Conservation (phyloP, 2,329 filamentous ascomycete genomes). For the Hypoxylon sp. region DNA sequence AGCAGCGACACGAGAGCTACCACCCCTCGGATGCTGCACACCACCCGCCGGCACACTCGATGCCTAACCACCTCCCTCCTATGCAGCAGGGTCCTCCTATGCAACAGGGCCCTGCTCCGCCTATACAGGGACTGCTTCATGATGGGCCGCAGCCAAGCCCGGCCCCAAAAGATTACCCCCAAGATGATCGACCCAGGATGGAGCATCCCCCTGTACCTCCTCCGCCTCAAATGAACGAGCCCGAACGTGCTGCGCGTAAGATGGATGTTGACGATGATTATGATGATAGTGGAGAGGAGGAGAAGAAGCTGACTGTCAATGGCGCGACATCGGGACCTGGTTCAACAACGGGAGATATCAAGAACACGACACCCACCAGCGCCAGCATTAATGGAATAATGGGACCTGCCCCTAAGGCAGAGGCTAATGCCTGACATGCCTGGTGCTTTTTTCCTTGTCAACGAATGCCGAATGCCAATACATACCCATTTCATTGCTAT, state of each 20-base stretch:
- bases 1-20: conserved; percentile 80
- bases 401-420: conserved; percentile 57
- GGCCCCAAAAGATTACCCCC: conserved; percentile 61
- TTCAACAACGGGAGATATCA: conserved; percentile 60
- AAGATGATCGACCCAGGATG: conserved; percentile 65
- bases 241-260: conserved; percentile 83
- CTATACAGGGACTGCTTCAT: conserved; percentile 62
- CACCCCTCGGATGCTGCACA: conserved; percentile 94
- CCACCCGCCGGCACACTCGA: conserved; percentile 72
- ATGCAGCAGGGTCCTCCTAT: conserved; percentile 71
- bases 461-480: conserved; percentile 33
- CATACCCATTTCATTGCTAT: conserved; percentile 41
- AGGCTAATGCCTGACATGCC: conserved; percentile 46
- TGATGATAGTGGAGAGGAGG: conserved; percentile 91
- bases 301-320: conserved; percentile 64
- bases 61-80: conserved; percentile 66
- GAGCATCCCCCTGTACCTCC: conserved; percentile 55
- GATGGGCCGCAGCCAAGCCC: conserved; percentile 58
- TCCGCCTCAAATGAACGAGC: conserved; percentile 70
- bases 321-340: conserved; percentile 54
- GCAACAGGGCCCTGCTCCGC: conserved; percentile 65
- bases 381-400: conserved; percentile 59
- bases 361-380: conserved; percentile 60
- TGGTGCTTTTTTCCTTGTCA: conserved; percentile 3
- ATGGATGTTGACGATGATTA: conserved; percentile 99